Evolutionary conservation across 371 early-diverging fungal genomes (phyloP).

Genomic region (Umbelopsis sp.): DNA sequence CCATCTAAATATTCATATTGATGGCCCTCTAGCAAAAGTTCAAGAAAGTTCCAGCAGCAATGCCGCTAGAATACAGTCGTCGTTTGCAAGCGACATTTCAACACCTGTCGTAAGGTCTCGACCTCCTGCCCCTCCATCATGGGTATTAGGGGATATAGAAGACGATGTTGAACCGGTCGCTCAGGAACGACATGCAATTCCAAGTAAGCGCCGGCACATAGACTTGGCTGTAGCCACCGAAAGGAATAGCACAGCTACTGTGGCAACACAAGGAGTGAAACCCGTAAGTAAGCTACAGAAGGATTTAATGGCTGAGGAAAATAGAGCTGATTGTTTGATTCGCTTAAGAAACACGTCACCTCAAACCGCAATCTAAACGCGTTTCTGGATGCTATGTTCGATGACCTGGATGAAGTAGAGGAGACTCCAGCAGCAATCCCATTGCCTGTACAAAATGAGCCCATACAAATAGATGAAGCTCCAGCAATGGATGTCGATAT

Average conservation of each 20-base stretch:
- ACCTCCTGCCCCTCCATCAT: background rate
- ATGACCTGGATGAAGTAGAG: background rate
- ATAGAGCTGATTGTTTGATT: background rate
- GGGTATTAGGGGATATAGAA: background rate
- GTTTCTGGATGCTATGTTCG: conserved; percentile 2
- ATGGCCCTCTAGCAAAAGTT: background rate
- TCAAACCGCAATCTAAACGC: background rate
- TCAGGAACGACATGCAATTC: no score
- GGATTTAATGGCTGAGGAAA: background rate
- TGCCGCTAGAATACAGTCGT: background rate
- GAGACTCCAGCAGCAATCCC: background rate
- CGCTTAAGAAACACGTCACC: background rate
- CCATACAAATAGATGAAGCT: background rate
- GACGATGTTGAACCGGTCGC: background rate
- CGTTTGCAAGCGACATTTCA: background rate
- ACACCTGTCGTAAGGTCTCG: background rate
- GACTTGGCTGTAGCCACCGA: background rate
- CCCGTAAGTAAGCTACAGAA: background rate
- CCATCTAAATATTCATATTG: background rate
- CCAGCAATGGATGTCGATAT: background rate
- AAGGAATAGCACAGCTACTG: background rate
- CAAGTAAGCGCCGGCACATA: no score
- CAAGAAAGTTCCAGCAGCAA: background rate
- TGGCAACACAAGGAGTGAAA: no score
- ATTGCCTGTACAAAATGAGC: background rate